Base-by-base conservation (phyloP, 345 rosid species). In the Cardiospermum halicacabum region DNA sequence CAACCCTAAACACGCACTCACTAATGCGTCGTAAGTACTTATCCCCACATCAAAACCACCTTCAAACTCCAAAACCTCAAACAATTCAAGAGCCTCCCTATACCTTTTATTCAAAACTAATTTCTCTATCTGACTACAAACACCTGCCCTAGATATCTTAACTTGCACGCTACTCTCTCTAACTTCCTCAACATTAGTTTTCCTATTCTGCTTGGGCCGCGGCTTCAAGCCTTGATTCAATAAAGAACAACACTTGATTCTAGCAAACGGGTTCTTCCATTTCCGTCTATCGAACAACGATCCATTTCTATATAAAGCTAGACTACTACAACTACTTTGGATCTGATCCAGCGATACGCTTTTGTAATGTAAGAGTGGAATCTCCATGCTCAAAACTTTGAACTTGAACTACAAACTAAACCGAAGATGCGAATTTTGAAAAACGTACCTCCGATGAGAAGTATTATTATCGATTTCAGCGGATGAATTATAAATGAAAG, bases 101-200 rank as follows among this genome's bases (percentile, higher is more conserved):
- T 71, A 80, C 43, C 78, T 78, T 62, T 67, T 78, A 57, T 72
- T 75, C 58, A 92, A 69, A 43, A 77, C 93, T 60, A 83, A 72
- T 72, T 89, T 89, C 69, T 89, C 88, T 36, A 92, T 80, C 85
- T 86, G 91, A 75, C 89, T 73, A 74, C 96, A 92, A 10, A 92
- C 11, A 60, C 81, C 67, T 0, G 68, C 65, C 57, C 75, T 74
- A 34, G 89, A 74, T 74, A 69, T 84, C 28, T 60, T 79, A 11
- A 69, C 42, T 68, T 45, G 81, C 30, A 69, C 60, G 61, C 75
- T 82, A 16, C 11, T 64, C 8, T 66, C 45, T 48, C 47, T 28
- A 22, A 66, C 40, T 34, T 66, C 80, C 22, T 60, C 71, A 39
- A 43, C 34, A 1, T 55, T 65, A 27, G 64, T 26, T 77, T 47